Evolutionary conservation across 257 asterid species (phyloP).

Genomic region (Linderniella brevidens): DNA sequence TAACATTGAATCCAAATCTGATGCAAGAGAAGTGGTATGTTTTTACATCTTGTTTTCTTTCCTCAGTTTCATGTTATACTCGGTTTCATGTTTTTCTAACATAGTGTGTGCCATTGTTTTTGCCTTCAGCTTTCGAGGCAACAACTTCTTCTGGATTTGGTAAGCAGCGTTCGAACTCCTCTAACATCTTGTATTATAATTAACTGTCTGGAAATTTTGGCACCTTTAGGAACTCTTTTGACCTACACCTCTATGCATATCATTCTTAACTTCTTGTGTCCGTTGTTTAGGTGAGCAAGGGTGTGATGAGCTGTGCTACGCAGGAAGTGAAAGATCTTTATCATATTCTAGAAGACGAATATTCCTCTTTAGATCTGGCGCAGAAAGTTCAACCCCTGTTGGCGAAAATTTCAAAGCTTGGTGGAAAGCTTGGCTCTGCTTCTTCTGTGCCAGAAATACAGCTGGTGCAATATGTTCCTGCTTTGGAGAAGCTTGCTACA

Average conservation of each 20-base stretch:
- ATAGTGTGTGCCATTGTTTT: conserved; percentile 12
- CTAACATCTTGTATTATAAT: neutral
- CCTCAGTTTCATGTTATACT: conserved; percentile 9
- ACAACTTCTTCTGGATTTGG: conserved; percentile 60
- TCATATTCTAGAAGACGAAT: conserved; percentile 55
- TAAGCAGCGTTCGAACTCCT: conserved; percentile 16
- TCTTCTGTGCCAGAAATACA: conserved; percentile 62
- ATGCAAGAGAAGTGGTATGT: conserved; percentile 53
- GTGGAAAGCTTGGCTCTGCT: conserved; percentile 63
- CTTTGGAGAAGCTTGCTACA: conserved; percentile 71
- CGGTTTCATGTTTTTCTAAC: neutral
- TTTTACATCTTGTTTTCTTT: conserved; percentile 1
- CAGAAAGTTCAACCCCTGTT: conserved; percentile 56
- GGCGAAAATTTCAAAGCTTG: conserved; percentile 56
- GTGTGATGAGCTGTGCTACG: conserved; percentile 74
- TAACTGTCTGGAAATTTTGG: neutral
- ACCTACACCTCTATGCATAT: too few species aligned
- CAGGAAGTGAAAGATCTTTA: conserved; percentile 83
- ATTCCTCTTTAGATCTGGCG: conserved; percentile 55
- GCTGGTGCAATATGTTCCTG: conserved; percentile 47
- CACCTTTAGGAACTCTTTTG: neutral
- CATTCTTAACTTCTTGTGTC: conserved; percentile 8
- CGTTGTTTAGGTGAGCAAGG: conserved; percentile 54
- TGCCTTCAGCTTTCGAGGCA: conserved; percentile 76
- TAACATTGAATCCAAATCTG: conserved; percentile 58